These are phyloP conservation scores for Linnemannia schmuckeri DNA, from an alignment of 192 early-diverging fungal genomes.

Conservation along the genomic window DNA sequence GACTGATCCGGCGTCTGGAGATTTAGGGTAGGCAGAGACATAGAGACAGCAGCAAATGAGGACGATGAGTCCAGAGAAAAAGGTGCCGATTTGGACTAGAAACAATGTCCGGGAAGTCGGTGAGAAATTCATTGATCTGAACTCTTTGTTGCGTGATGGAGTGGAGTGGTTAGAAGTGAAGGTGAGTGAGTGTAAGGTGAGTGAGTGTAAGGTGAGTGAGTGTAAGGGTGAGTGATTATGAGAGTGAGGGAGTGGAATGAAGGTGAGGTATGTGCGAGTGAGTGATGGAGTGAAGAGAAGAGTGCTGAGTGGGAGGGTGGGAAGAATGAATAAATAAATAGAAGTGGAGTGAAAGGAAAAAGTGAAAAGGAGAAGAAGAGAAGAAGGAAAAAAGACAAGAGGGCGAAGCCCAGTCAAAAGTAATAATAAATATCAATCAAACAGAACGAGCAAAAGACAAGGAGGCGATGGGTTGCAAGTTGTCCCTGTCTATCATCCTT, in stretches of 20 bases:
- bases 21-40: constrained; percentile 49
- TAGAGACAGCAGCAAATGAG: constrained; percentile 51
- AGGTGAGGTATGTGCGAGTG: not conserved
- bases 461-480: not conserved
- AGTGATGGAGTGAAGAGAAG: not conserved
- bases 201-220: not conserved
- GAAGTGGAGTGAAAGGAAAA: not conserved
- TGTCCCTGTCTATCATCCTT: too few species aligned
- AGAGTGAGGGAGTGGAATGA: not conserved
- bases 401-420: constrained; percentile 9
- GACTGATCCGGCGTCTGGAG: constrained; percentile 30
- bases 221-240: constrained; percentile 1
- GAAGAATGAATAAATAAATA: not conserved
- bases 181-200: not conserved
- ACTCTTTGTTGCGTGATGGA: not conserved
- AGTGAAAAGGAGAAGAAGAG: not conserved
- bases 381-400: not conserved
- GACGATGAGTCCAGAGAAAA: constrained; percentile 46
- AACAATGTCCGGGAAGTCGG: constrained; percentile 53
- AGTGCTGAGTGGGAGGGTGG: not conserved
- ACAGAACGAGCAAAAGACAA: not conserved
- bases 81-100: constrained; percentile 42
- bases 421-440: not conserved
- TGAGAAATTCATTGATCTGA: constrained; percentile 39
- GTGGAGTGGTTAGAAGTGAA: not conserved